Conservation (phyloP, 345 rosid genomes). For the Syzygium aqueum region DNA sequence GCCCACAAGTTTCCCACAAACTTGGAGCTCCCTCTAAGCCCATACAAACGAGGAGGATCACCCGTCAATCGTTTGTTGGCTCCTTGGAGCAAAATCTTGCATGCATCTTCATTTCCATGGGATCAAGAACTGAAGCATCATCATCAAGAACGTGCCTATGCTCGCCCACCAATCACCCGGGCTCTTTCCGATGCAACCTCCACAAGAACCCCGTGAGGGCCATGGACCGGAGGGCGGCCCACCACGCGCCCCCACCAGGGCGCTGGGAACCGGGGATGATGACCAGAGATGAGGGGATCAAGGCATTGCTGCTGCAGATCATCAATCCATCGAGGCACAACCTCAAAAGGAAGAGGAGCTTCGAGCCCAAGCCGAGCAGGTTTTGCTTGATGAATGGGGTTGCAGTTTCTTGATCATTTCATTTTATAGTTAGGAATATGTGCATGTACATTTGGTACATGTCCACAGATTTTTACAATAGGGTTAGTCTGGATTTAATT, state of each 20-base stretch:
- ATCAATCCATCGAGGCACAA: conserved; percentile 22
- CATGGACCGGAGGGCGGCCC: not conserved
- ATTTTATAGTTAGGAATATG: not conserved
- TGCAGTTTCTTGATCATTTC: conserved; percentile 12
- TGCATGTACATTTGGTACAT: not conserved
- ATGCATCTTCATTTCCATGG: conserved; percentile 5
- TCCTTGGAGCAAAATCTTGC: not conserved
- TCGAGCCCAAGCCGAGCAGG: conserved; percentile 28
- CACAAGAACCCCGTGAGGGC: conserved; percentile 13
- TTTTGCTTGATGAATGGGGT: conserved; percentile 19
- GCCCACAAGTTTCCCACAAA: not conserved
- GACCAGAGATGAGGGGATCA: not conserved
- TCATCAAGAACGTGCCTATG: conserved; percentile 22
- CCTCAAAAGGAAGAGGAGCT: conserved; percentile 18
- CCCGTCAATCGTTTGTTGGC: not conserved
- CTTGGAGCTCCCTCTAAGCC: not conserved
- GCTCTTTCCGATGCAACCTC: conserved; percentile 43
- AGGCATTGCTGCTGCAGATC: conserved; percentile 20
- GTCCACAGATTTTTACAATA: not conserved
- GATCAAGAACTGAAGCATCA: conserved; percentile 6
- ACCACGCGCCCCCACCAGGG: not conserved
- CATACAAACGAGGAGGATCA: not conserved
- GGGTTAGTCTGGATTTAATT: not conserved
- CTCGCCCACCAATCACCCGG: conserved; percentile 39
- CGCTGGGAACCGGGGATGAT: not conserved